phyloP scores from a whole-genome alignment of 2,329 filamentous ascomycete genomes.

The Fusarium sp. region DNA sequence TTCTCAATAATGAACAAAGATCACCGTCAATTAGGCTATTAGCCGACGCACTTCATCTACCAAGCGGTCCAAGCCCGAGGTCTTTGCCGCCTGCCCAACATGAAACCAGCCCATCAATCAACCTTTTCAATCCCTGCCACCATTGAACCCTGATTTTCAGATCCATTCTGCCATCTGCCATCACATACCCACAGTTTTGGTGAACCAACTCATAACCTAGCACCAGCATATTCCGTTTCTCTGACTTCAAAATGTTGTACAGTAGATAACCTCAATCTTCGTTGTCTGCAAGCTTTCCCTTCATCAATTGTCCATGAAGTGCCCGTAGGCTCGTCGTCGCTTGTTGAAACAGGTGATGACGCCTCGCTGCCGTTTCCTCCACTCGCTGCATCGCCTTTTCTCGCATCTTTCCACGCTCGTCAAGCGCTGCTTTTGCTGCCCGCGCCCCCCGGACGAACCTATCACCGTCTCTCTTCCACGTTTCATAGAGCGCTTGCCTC shows the following conservation, averaged over 20 bases:
- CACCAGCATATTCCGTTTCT: slow-evolving; percentile 2
- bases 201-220: background rate
- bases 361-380: slow-evolving; percentile 19
- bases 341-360: slow-evolving; percentile 29
- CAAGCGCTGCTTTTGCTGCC: slow-evolving; percentile 14
- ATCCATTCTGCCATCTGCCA: background rate
- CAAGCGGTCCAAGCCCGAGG: background rate
- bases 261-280: background rate
- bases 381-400: slow-evolving; percentile 11
- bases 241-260: background rate
- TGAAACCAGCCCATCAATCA: slow-evolving; percentile 18
- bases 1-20: slow-evolving; percentile 4
- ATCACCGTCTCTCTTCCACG: slow-evolving; percentile 30
- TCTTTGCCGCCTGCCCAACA: slow-evolving; percentile 2
- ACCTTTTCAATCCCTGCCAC: slow-evolving; percentile 23
- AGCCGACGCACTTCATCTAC: background rate
- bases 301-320: slow-evolving; percentile 33
- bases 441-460: slow-evolving; percentile 28
- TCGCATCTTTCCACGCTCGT: slow-evolving; percentile 3
- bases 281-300: slow-evolving; percentile 4
- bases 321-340: slow-evolving; percentile 37
- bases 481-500: slow-evolving; percentile 18
- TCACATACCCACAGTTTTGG: background rate
- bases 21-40: background rate
- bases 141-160: slow-evolving; percentile 34